These are phyloP conservation scores for Kregervanrija delftensis DNA, from an alignment of 805 yeast genomes.

Conservation along the genomic window DNA sequence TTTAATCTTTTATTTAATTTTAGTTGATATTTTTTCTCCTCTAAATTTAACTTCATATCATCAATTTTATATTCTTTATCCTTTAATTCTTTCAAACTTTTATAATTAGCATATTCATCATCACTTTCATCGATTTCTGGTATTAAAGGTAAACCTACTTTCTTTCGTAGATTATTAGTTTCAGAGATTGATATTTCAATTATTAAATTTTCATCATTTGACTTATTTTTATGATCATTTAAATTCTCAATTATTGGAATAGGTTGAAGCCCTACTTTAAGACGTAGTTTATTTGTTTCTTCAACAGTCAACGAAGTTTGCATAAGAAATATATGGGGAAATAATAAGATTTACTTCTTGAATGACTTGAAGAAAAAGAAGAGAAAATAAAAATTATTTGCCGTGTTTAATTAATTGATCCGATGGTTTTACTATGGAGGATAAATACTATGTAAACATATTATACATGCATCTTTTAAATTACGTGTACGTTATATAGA, in stretches of 20 bases:
- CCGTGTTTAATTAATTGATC: no score
- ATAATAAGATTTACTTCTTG: no score
- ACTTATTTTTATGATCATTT: conserved; percentile 20
- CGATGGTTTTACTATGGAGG: no score
- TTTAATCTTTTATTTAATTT: conserved; percentile 16
- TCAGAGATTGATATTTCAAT: conserved; percentile 32
- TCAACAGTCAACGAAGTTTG: conserved; percentile 28
- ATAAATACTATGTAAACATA: no score
- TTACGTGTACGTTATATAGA: no score
- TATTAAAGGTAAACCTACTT: conserved; percentile 37
- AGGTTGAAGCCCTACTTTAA: conserved; percentile 35
- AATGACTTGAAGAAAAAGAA: no score
- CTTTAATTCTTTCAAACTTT: conserved; percentile 25
- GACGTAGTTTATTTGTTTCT: conserved; percentile 42
- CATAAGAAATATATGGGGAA: not conserved
- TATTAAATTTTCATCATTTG: conserved; percentile 12
- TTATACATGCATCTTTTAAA: no score
- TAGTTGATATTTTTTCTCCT: conserved; percentile 12
- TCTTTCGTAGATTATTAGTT: conserved; percentile 37
- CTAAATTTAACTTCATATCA: conserved; percentile 10
- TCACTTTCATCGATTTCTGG: conserved; percentile 34
- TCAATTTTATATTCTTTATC: conserved; percentile 27
- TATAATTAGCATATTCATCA: conserved; percentile 31
- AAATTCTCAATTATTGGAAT: conserved; percentile 30
- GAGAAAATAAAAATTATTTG: no score